Percentiles rank a stretch among this genome's conserved stretches.
phyloP scores from a whole-genome alignment of 139 green algal genomes.

The Pedinophyceae sp. region DNA sequence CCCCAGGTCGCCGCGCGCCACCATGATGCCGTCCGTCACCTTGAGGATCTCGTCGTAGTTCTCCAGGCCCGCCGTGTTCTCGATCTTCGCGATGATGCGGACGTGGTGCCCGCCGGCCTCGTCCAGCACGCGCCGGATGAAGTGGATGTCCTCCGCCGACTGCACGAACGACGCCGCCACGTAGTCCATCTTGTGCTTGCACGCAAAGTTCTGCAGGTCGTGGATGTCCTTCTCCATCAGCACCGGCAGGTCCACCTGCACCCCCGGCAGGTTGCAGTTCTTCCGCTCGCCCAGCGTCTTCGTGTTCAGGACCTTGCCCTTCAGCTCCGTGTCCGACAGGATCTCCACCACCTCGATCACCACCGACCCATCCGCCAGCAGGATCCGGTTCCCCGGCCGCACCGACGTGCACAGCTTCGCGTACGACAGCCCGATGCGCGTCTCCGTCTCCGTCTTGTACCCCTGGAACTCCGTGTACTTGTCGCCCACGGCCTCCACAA shows the following conservation, averaged over 20 bases:
- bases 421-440: constrained; percentile 33
- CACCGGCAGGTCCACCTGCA: constrained; percentile 27
- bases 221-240: constrained; percentile 22
- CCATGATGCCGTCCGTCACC: constrained; percentile 57
- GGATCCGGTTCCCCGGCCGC: constrained; percentile 23
- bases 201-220: constrained; percentile 28
- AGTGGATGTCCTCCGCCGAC: constrained; percentile 14
- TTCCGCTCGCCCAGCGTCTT: constrained; percentile 14
- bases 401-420: constrained; percentile 26
- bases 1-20: constrained; percentile 53
- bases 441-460: constrained; percentile 28
- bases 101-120: constrained; percentile 27
- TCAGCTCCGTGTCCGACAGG: constrained; percentile 10
- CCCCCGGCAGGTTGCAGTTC: constrained; percentile 23
- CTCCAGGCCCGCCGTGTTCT: constrained; percentile 43
- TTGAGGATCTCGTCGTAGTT: constrained; percentile 49
- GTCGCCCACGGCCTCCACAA: constrained; percentile 37
- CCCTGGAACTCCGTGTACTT: constrained; percentile 27
- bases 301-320: constrained; percentile 23
- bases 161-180: constrained; percentile 42
- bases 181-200: constrained; percentile 25
- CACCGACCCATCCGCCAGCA: constrained; percentile 27
- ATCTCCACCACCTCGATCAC: constrained; percentile 17
- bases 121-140: constrained; percentile 40
- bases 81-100: constrained; percentile 63